Percentiles rank a stretch among this genome's conserved stretches.
phyloP scores from a whole-genome alignment of 345 rosid species.

The Garcia nutans region DNA sequence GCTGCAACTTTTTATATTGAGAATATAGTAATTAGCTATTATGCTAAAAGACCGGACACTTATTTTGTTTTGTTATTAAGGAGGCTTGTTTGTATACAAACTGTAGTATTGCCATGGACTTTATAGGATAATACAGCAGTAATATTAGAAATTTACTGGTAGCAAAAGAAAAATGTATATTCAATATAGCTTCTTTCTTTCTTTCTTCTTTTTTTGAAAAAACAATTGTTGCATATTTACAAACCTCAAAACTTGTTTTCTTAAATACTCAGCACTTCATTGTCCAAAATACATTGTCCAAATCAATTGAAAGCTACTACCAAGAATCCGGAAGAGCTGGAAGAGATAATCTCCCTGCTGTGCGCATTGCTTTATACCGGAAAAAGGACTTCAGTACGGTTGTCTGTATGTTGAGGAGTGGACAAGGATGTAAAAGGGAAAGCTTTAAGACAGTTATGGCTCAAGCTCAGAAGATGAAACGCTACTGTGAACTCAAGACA shows the following conservation, averaged over 20 bases:
- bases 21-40: not conserved
- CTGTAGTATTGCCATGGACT: too few species aligned
- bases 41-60: not conserved
- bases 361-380: constrained; percentile 70
- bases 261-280: constrained; percentile 65
- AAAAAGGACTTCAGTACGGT: constrained; percentile 95
- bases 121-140: too few species aligned
- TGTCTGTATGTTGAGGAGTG: constrained; percentile 83
- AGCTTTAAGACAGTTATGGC: constrained; percentile 74
- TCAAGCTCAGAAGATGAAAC: constrained; percentile 89
- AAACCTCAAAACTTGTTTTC: not conserved
- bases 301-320: constrained; percentile 88
- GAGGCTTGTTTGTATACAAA: not conserved
- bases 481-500: constrained; percentile 87
- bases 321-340: constrained; percentile 97
- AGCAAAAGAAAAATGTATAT: not conserved
- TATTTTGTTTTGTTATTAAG: not conserved
- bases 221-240: not conserved
- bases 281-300: constrained; percentile 86
- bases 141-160: too few species aligned
- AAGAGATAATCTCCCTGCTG: constrained; percentile 70
- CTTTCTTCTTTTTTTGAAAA: not conserved
- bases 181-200: not conserved
- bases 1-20: not conserved
- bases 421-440: constrained; percentile 61